These are phyloP conservation scores for Psilocybe cyanescens DNA, from an alignment of 768 basidiomycete species.

Conservation along the genomic window DNA sequence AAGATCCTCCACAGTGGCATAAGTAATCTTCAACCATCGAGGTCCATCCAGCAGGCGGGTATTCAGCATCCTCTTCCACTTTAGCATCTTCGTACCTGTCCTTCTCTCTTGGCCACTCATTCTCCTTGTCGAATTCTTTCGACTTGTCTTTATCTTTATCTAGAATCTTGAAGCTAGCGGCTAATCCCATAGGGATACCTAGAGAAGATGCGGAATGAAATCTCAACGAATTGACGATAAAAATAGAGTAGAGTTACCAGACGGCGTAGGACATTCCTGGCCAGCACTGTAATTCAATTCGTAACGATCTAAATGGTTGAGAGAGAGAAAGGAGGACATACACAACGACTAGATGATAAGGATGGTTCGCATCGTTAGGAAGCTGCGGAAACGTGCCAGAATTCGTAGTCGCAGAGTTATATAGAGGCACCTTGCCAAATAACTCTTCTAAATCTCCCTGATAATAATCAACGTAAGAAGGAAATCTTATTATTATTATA, in stretches of 20 bases:
- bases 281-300: slow-evolving; percentile 44
- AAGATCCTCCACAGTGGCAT: slow-evolving; percentile 45
- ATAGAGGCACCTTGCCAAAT: slow-evolving; percentile 60
- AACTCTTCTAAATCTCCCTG: slow-evolving; percentile 79
- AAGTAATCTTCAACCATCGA: slow-evolving; percentile 78
- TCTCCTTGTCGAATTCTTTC: slow-evolving; percentile 30
- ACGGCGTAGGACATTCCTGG: slow-evolving; percentile 83
- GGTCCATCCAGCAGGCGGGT: slow-evolving; percentile 64
- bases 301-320: slow-evolving; percentile 12
- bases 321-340: slow-evolving; percentile 37
- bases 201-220: slow-evolving; percentile 1
- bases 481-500: too few relatives aligned
- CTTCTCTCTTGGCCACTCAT: slow-evolving; percentile 31
- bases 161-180: slow-evolving; percentile 76
- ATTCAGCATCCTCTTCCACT: slow-evolving; percentile 32
- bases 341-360: slow-evolving; percentile 82
- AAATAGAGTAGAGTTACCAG: slow-evolving; percentile 44
- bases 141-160: slow-evolving; percentile 53
- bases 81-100: slow-evolving; percentile 30
- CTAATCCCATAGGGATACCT: slow-evolving; percentile 82
- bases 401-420: slow-evolving; percentile 31
- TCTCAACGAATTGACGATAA: neutral
- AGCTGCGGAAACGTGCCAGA: slow-evolving; percentile 49
- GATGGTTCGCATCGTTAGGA: slow-evolving; percentile 56
- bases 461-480: neutral